phyloP scores from a whole-genome alignment of 495 filamentous ascomycete species.

The Aspergillus panamensis region DNA sequence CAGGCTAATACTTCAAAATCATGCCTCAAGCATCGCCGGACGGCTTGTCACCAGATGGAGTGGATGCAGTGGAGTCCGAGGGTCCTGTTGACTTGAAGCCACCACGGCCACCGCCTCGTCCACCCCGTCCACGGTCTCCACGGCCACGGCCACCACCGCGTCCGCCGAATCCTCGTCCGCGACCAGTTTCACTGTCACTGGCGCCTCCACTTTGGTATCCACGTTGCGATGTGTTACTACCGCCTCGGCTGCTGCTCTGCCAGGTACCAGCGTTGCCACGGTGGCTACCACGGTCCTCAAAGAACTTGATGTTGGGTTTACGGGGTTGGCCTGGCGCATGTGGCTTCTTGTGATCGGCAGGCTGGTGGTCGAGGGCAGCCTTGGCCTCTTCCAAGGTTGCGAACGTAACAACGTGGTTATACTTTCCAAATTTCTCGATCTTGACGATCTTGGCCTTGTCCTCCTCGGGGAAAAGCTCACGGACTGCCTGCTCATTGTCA shows the following conservation, averaged over 20 bases:
- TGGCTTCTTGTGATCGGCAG: constrained; percentile 68
- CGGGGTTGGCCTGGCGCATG: constrained; percentile 58
- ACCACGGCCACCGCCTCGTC: constrained; percentile 42
- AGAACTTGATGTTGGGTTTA: constrained; percentile 77
- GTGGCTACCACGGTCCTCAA: constrained; percentile 59
- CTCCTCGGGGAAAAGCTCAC: constrained; percentile 74
- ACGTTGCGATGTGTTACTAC: constrained; percentile 49
- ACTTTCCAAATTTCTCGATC: constrained; percentile 71
- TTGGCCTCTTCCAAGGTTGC: constrained; percentile 71
- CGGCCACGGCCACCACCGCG: constrained; percentile 33
- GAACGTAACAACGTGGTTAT: constrained; percentile 80
- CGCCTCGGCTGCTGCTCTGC: constrained; percentile 62
- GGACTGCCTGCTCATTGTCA: constrained; percentile 70
- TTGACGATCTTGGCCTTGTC: constrained; percentile 73
- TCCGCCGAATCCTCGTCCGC: constrained; percentile 45
- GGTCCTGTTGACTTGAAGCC: constrained; percentile 48
- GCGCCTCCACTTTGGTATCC: constrained; percentile 74
- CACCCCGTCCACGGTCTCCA: constrained; percentile 49
- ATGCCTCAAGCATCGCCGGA: constrained; percentile 47
- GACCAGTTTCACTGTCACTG: constrained; percentile 80
- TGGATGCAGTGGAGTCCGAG: constrained; percentile 48
- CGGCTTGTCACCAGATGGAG: constrained; percentile 49
- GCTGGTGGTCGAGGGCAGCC: constrained; percentile 65
- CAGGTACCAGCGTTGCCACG: constrained; percentile 66
- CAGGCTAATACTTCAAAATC: constrained; percentile 19